Percentiles rank a stretch among this genome's conserved stretches.
Evolutionary conservation across 768 basidiomycete genomes (phyloP).

Genomic region (Hygrophorus pudorinus): DNA sequence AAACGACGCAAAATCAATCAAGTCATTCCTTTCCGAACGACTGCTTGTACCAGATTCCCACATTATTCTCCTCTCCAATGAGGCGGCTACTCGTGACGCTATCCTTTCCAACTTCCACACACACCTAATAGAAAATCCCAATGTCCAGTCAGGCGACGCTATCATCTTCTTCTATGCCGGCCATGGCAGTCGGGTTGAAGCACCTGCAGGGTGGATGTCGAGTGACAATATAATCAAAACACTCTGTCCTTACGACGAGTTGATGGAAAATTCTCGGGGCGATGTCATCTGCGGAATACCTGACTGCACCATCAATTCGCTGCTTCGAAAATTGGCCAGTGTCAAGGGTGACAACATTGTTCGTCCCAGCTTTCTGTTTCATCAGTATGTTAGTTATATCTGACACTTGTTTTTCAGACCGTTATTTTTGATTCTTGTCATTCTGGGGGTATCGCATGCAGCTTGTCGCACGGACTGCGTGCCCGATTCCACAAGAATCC

Average conservation of each 20-base stretch:
- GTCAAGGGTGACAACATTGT: constrained; percentile 1
- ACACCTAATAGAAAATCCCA: background rate
- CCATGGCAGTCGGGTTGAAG: constrained; percentile 1
- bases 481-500: background rate
- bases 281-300: background rate
- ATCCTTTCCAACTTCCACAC: constrained; percentile 1
- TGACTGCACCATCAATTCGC: background rate
- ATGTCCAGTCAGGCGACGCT: background rate
- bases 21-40: background rate
- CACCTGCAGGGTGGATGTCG: background rate
- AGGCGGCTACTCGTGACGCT: background rate
- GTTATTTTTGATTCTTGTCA: constrained; percentile 1
- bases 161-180: constrained; percentile 1
- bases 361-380: background rate
- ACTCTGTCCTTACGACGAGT: background rate
- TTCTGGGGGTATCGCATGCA: background rate
- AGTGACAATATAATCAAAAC: background rate
- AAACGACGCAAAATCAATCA: constrained; percentile 2
- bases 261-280: background rate
- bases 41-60: constrained; percentile 4
- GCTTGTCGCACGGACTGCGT: background rate
- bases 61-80: constrained; percentile 1
- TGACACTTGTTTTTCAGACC: background rate
- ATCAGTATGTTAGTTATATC: background rate
- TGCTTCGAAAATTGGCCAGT: background rate